phyloP scores from a whole-genome alignment of 2,329 filamentous ascomycete species.

The Pseudocercospora crystallina region DNA sequence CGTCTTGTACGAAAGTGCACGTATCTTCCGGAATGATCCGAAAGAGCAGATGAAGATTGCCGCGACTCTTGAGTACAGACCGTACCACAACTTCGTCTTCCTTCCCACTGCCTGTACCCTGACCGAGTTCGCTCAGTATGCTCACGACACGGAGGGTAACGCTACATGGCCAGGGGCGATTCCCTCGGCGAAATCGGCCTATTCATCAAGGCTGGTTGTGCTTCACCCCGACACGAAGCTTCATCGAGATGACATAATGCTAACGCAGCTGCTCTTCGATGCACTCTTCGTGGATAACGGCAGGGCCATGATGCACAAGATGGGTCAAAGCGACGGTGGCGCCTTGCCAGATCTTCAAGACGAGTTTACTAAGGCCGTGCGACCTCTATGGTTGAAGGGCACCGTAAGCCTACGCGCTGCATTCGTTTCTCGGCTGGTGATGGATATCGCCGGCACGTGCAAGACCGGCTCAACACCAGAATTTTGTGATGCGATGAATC shows the following conservation, averaged over 20 bases:
- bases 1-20: neutral
- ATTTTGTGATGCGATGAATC: neutral
- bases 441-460: slow-evolving; percentile 3
- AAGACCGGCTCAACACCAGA: neutral
- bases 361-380: slow-evolving; percentile 2
- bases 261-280: slow-evolving; percentile 6
- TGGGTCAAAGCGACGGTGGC: neutral
- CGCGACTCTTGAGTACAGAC: neutral
- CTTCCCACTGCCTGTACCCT: neutral
- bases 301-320: neutral
- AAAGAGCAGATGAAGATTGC: neutral
- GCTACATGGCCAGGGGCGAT: neutral
- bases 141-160: neutral
- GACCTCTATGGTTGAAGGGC: neutral
- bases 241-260: neutral
- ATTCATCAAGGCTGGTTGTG: neutral
- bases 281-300: neutral
- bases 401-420: neutral
- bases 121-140: neutral
- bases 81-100: neutral
- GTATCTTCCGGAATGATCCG: neutral
- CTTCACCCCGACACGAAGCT: neutral
- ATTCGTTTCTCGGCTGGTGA: neutral
- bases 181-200: neutral
- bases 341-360: neutral